phyloP scores from a whole-genome alignment of 2,329 filamentous ascomycete species.

The Trichophyton equinum region DNA sequence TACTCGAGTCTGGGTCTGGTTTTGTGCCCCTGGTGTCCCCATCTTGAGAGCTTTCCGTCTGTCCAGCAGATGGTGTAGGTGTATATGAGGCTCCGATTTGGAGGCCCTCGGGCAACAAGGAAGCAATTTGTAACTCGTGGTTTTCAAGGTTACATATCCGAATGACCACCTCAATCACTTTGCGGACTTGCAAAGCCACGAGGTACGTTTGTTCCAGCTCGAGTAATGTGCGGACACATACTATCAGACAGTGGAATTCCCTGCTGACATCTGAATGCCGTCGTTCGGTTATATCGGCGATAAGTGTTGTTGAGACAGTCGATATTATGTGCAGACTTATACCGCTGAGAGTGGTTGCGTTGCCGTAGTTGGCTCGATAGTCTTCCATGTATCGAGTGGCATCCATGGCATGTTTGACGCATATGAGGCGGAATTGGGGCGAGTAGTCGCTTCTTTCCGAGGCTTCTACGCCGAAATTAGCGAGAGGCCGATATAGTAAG shows the following conservation, averaged over 20 bases:
- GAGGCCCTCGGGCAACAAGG: neutral
- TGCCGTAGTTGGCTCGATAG: constrained; percentile 9
- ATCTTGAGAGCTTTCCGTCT: neutral
- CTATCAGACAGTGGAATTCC: constrained; percentile 10
- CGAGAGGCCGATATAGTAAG: constrained; percentile 7
- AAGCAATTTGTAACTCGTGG: neutral
- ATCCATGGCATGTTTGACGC: constrained; percentile 9
- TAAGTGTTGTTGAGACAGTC: constrained; percentile 11
- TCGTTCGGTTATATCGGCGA: constrained; percentile 11
- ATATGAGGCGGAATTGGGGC: constrained; percentile 9
- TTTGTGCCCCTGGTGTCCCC: neutral
- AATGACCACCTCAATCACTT: constrained; percentile 6
- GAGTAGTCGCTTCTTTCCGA: neutral
- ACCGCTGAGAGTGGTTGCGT: constrained; percentile 10
- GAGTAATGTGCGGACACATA: constrained; percentile 12
- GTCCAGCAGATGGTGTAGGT: neutral
- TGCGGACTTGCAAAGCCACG: constrained; percentile 10
- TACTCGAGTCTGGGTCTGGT: neutral
- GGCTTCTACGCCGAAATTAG: constrained; percentile 6
- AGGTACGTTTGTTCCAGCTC: constrained; percentile 14
- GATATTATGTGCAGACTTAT: constrained; percentile 12
- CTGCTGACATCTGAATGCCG: constrained; percentile 6
- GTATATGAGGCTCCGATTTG: neutral
- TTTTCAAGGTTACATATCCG: constrained; percentile 6
- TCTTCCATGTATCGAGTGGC: constrained; percentile 10